Base-by-base conservation (phyloP, 2,329 filamentous ascomycete genomes). In the Aureobasidium sp. region DNA sequence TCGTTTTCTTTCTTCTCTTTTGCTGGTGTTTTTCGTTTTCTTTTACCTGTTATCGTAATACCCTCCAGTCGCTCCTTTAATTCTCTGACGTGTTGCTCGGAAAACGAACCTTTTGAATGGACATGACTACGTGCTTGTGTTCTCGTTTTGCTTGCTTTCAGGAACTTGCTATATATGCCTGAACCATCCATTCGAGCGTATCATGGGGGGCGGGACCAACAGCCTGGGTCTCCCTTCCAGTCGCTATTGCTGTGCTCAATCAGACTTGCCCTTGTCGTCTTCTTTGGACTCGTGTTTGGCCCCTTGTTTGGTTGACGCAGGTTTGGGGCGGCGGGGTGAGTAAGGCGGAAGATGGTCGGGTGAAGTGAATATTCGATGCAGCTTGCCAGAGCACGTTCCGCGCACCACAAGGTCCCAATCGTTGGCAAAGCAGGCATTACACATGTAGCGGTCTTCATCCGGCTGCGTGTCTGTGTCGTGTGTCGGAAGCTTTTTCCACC, bases 21-120 rank as follows among this genome's bases (percentile, higher is more conserved):
- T 25, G 37, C 17, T 52, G 48, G 17, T 20, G 9, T 53, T 39
- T 27, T 5, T 31, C 41, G 22, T 15, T 17, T 27, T 36, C 15
- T 22, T 17, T 53, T 41, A 41, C 51, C 27, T 55, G 51, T 55
- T 5, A 22, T 55, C 51, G 37, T 55, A 55, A 42, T 55, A 55
- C 25, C 25, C 51, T 29, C 15, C 20, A 29, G 37, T 55, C 51
- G 37, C 37, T 55, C 51, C 37, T 55, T 55, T 29, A 55, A 17
- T 4, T 20, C 22, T 55, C 8, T 29, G 36, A 29, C 42, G 15
- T 42, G 5, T 55, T 55, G 51, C 51, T 55, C 17, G 31, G 31
- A 51, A 8, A 17, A 52, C 20, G 0, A 14, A 22, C n/a, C 9
- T 36, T 52, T 25, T 9, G 9, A 14, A 12, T 25, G 27, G 1